Base-by-base conservation (phyloP, 441 rosid species). In the Populus tomentosa region DNA sequence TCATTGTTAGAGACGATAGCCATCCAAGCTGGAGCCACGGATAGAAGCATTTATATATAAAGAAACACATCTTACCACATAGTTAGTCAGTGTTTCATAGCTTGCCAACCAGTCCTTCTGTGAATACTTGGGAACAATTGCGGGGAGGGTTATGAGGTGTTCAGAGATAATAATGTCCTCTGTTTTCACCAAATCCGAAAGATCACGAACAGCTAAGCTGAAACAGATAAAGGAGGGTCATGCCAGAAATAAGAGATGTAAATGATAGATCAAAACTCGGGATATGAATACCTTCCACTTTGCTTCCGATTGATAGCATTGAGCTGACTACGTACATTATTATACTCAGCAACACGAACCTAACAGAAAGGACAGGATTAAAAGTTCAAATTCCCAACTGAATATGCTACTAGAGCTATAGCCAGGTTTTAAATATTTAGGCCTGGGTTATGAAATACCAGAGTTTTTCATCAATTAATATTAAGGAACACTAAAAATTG, bases 121-220 rank as follows among this genome's bases (percentile, higher is more conserved):
- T 4, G 99, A 94, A 80, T 97, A 97, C 85, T 93, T 92, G 76
- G 99, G 91, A 80, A 94, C 87, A 84, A 94, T 62, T 64, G 97
- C 97, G 36, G 94, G 94, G 67, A 97, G 98, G 77, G 98, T 94
- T 67, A 81, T 85, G 4, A 94, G 90, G 84, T 97, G 91, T 80
- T 97, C 99, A 59, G 99, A 94, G 40, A 80, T 71, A 63, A 97
- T 72, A 73, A 97, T 87, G 87, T 97, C 98, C 82, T 89, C 97
- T 35, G 95, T 92, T 84, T 97, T 94, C 77, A 97, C 99, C 79
- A 94, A 80, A 88, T 82, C 88, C 67, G 99, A 94, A 72, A 94
- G 94, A 87, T 97, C 99, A 84, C 98, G 97, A 77, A 97, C 98
- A 81, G 99, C 98, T 87, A 97, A 91, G 88, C 99, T 97, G 96